Evolutionary conservation across 129 eudicot genomes (phyloP), one percentile per base, ranked within the genome.

Genomic region (Kitagawia praeruptora): DNA sequence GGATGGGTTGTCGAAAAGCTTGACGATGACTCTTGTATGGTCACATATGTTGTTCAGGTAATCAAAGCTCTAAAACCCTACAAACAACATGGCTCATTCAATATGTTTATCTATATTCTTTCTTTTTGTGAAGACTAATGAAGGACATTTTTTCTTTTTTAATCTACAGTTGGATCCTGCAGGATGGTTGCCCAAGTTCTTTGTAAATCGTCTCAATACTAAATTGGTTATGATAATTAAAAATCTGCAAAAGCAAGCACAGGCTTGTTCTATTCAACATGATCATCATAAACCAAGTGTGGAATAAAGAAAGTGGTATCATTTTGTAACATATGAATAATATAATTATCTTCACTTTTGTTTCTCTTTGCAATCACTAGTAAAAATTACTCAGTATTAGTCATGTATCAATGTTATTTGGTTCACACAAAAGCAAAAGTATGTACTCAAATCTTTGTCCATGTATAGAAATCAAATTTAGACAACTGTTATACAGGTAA

Each of bases 1-100:
- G 98, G 98, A 47, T 93, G 98, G 98, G 98, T 93, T 84, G 98
- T 93, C 34, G 98, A 93, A 89, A 93, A 89, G 82, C 91, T 91
- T 78, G 84, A 89, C 21, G 85, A 91, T 82, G 92, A 88, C 83
- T 93, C 98, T 48, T 93, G 98, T 80, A 88, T 91, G 93, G 93
- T 93, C 75, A 93, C 98, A 46, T 93, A 91, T 81, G 96, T 91
- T 46, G 98, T 92, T 84, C 98, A 93, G 94, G 98, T 93, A 89
- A 80, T 19, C 47, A 5, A 42, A 41, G 51, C 47, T 40, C 8
- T 23, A 9, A 39, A 37, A 4, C 53, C 14, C 28, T 72, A 9
- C 74, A 34, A 14, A 37, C n/a, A 31, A 64, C 5, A 66, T 34
- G 8, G 38, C 23, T 31, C 44, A 37, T 63, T 27, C 39, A 64